Evolutionary conservation across 2,329 filamentous ascomycete species (phyloP).

Genomic region (Colletotrichum acutatum): DNA sequence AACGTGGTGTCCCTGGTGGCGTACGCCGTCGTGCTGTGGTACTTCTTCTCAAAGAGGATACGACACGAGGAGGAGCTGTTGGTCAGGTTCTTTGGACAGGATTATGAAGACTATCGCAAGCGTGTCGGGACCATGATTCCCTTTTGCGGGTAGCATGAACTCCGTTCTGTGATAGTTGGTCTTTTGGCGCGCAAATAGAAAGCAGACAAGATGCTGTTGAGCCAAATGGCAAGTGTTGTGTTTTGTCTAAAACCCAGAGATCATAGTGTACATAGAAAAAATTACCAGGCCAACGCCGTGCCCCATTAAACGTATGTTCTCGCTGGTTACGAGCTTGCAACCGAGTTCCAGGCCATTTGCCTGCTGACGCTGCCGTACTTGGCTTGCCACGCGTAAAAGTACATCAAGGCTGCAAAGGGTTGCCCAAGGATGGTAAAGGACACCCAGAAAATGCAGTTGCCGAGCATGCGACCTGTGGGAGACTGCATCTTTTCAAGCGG

Average conservation of each 20-base stretch:
- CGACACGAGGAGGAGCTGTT: slow-evolving; percentile 81
- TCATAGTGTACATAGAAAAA: slow-evolving; percentile 1
- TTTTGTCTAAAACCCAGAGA: neutral
- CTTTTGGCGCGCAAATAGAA: neutral
- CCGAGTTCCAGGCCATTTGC: slow-evolving; percentile 37
- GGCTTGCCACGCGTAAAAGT: slow-evolving; percentile 98
- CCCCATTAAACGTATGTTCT: neutral
- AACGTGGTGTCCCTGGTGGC: slow-evolving; percentile 82
- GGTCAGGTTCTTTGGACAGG: slow-evolving; percentile 83
- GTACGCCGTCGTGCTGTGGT: slow-evolving; percentile 83
- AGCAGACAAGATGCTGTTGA: neutral
- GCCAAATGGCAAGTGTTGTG: neutral
- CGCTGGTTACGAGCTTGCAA: neutral
- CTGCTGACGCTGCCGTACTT: slow-evolving; percentile 89
- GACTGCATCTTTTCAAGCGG: slow-evolving; percentile 83
- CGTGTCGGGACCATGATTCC: slow-evolving; percentile 84
- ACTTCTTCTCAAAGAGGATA: slow-evolving; percentile 83
- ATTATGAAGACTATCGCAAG: slow-evolving; percentile 80
- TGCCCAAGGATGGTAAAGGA: slow-evolving; percentile 96
- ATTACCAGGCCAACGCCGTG: neutral
- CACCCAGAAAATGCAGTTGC: slow-evolving; percentile 96
- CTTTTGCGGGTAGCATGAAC: slow-evolving; percentile 53
- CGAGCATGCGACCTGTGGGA: slow-evolving; percentile 80
- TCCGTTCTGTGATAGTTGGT: neutral
- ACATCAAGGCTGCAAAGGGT: slow-evolving; percentile 89